These are phyloP conservation scores for Mucor racemosus DNA, from an alignment of 371 early-diverging fungal species.

Conservation along the genomic window DNA sequence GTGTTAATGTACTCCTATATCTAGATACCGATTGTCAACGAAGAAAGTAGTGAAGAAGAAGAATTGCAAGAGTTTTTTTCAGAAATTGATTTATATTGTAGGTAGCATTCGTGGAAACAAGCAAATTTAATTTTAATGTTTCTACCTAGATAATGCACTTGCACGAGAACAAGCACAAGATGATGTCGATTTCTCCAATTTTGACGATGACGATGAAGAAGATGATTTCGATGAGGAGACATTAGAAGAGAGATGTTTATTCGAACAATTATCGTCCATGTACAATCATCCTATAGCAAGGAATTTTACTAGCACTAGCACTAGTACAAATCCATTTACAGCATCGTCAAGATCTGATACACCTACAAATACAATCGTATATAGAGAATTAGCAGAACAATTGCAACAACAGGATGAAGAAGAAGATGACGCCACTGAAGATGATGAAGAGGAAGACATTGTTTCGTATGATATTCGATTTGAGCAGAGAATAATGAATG, in stretches of 20 bases:
- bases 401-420: neutral
- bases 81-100: constrained; percentile 1
- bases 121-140: neutral
- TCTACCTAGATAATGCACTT: neutral
- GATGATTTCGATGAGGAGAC: constrained; percentile 13
- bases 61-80: constrained; percentile 4
- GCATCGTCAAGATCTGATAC: neutral
- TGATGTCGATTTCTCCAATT: neutral
- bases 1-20: neutral
- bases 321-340: constrained; percentile 1
- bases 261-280: constrained; percentile 14
- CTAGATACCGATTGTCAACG: neutral
- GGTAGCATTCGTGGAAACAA: neutral
- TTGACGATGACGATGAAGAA: constrained; percentile 11
- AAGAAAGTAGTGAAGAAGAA: constrained; percentile 3
- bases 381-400: neutral
- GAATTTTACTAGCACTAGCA: constrained; percentile 6
- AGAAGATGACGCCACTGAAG: neutral
- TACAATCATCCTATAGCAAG: constrained; percentile 14
- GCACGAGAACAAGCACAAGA: constrained; percentile 1
- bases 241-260: constrained; percentile 21
- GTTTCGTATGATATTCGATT: constrained; percentile 8
- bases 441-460: constrained; percentile 1
- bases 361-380: neutral
- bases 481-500: constrained; percentile 9